Percentiles rank a stretch among this genome's conserved stretches.
Evolutionary conservation across 2,329 filamentous ascomycete species (phyloP).

Genomic region (Aureobasidium sp.): DNA sequence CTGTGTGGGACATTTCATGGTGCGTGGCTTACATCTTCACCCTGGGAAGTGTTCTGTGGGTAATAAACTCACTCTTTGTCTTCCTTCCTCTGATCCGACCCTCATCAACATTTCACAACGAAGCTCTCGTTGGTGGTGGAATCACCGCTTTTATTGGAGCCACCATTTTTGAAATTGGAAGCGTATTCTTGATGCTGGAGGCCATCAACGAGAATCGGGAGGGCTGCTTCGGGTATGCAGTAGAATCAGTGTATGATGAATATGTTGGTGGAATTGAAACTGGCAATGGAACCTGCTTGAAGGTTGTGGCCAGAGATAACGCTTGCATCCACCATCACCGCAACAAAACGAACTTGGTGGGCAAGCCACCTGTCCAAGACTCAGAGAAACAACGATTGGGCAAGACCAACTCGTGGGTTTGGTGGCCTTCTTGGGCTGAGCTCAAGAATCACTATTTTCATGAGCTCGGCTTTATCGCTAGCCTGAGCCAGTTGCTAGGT

Average conservation of each 20-base stretch:
- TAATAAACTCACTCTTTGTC: conserved; percentile 55
- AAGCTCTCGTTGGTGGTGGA: conserved; percentile 50
- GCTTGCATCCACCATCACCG: conserved; percentile 32
- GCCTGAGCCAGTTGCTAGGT: conserved; percentile 48
- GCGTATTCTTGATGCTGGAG: conserved; percentile 57
- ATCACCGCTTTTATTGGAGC: conserved; percentile 61
- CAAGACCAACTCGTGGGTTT: conserved; percentile 42
- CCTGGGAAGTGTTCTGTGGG: conserved; percentile 40
- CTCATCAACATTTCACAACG: conserved; percentile 46
- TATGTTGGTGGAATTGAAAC: conserved; percentile 10
- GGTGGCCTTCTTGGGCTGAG: conserved; percentile 53
- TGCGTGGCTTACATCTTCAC: conserved; percentile 50
- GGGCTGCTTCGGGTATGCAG: conserved; percentile 63
- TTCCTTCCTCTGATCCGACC: conserved; percentile 54
- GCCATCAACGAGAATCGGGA: conserved; percentile 60
- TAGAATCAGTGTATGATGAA: conserved; percentile 39
- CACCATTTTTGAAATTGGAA: conserved; percentile 59
- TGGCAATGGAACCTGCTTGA: neutral
- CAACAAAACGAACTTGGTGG: conserved; percentile 29
- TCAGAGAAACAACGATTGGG: neutral
- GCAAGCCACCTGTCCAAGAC: conserved; percentile 15
- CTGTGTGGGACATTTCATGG: conserved; percentile 53
- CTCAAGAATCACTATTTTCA: conserved; percentile 54
- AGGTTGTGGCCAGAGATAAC: conserved; percentile 12
- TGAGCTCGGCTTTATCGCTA: conserved; percentile 58